These are phyloP conservation scores for Fraxinus latifolia DNA, from an alignment of 305 asterid genomes.

Conservation along the genomic window DNA sequence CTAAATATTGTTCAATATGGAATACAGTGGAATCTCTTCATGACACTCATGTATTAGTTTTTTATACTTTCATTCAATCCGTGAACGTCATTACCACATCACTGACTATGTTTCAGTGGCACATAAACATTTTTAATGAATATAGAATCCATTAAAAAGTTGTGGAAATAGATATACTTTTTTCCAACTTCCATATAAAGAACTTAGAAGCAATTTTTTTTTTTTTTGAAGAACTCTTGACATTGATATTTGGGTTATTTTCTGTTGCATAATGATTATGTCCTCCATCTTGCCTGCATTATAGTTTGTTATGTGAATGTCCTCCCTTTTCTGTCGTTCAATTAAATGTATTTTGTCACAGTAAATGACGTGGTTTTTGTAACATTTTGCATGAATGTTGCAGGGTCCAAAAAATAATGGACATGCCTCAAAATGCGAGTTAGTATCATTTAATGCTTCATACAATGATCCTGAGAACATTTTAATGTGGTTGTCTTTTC, in stretches of 20 bases:
- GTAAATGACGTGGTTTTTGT: background rate
- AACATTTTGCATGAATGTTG: constrained; percentile 6
- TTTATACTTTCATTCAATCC: background rate
- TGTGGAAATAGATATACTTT: background rate
- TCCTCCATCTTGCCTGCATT: background rate
- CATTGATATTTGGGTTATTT: constrained; percentile 3
- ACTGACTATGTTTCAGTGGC: background rate
- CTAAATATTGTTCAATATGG: background rate
- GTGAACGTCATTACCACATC: background rate
- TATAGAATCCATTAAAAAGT: background rate
- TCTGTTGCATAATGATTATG: background rate
- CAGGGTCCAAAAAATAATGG: constrained; percentile 32
- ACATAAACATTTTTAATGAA: background rate
- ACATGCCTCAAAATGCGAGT: constrained; percentile 24
- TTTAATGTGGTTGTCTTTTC: background rate
- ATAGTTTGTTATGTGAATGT: background rate
- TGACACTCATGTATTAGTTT: background rate
- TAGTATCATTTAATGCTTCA: constrained; percentile 26
- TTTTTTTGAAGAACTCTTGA: constrained; percentile 10
- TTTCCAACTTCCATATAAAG: constrained; percentile 7
- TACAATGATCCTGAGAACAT: constrained; percentile 9
- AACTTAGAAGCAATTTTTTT: background rate
- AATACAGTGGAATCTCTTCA: background rate
- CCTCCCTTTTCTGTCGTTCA: background rate
- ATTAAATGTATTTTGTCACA: background rate